Conservation (phyloP, 768 basidiomycete genomes). For the Hygrophoropsis aurantiaca region DNA sequence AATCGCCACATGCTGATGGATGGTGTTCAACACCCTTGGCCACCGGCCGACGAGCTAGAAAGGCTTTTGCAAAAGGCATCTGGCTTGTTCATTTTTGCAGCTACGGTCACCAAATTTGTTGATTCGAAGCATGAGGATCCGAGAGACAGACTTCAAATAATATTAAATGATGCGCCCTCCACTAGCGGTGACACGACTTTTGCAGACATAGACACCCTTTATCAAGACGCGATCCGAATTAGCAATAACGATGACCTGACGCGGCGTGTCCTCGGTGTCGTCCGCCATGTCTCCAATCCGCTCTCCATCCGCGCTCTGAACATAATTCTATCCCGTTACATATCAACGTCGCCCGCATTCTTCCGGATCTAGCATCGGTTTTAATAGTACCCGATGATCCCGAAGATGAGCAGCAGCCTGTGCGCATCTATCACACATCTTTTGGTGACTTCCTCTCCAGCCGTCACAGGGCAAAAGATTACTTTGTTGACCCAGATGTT, state of each 20-base stretch:
- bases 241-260: slow-evolving; percentile 11
- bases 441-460: slow-evolving; percentile 19
- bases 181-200: slow-evolving; percentile 7
- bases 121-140: slow-evolving; percentile 17
- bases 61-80: slow-evolving; percentile 14
- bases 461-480: slow-evolving; percentile 14
- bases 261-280: slow-evolving; percentile 16
- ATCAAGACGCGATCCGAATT: slow-evolving; percentile 13
- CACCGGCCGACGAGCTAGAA: slow-evolving; percentile 17
- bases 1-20: slow-evolving; percentile 13
- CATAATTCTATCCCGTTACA: slow-evolving; percentile 7
- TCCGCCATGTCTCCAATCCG: slow-evolving; percentile 15
- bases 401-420: slow-evolving; percentile 9
- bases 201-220: slow-evolving; percentile 13
- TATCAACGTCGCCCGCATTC: slow-evolving; percentile 13
- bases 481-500: slow-evolving; percentile 2
- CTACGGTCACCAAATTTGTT: slow-evolving; percentile 26
- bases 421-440: slow-evolving; percentile 20
- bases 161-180: slow-evolving; percentile 10
- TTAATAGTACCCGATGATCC: slow-evolving; percentile 10
- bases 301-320: slow-evolving; percentile 11
- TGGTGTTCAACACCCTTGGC: slow-evolving; percentile 26
- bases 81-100: slow-evolving; percentile 26
- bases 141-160: slow-evolving; percentile 9
- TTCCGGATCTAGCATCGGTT: slow-evolving; percentile 16